phyloP scores from a whole-genome alignment of 345 rosid genomes.

The Pistacia atlantica region DNA sequence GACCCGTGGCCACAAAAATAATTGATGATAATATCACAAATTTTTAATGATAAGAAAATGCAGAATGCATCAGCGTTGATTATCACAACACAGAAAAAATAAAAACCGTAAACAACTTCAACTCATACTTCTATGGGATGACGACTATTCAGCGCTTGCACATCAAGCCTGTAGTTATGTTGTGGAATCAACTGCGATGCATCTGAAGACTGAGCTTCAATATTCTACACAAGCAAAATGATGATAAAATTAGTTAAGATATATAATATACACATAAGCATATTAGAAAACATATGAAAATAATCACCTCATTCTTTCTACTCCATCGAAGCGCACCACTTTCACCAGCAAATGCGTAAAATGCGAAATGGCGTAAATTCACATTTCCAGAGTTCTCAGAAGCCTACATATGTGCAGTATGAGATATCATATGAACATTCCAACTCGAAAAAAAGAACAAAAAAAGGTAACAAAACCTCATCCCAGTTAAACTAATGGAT shows the following conservation, averaged over 20 bases:
- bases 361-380: slow-evolving; percentile 85
- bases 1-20: neutral
- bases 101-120: slow-evolving; percentile 13
- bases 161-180: slow-evolving; percentile 96
- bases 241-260: slow-evolving; percentile 16
- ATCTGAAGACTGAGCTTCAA: slow-evolving; percentile 73
- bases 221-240: slow-evolving; percentile 55
- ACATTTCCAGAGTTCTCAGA: slow-evolving; percentile 73
- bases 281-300: slow-evolving; percentile 7
- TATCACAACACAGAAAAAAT: slow-evolving; percentile 4
- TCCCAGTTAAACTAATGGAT: neutral
- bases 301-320: slow-evolving; percentile 82
- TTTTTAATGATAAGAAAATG: slow-evolving; percentile 7
- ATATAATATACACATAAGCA: slow-evolving; percentile 6
- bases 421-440: slow-evolving; percentile 18
- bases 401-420: slow-evolving; percentile 45
- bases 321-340: slow-evolving; percentile 80
- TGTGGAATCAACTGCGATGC: slow-evolving; percentile 85
- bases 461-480: neutral
- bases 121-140: slow-evolving; percentile 89
- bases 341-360: slow-evolving; percentile 88
- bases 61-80: slow-evolving; percentile 2
- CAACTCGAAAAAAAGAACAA: neutral
- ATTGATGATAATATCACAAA: neutral
- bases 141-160: slow-evolving; percentile 74